Percentiles rank a stretch among this genome's conserved stretches.
These are phyloP conservation scores for Zea mays DNA, from an alignment of 176 grass and related monocot genomes.

Conservation along the genomic window Zm-B73-REFERENCE-NAM-5.0 NC_050096.1:39517501-39518000, in stretches of 20 bases:
- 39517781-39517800: constrained; percentile 43
- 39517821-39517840: constrained; percentile 38
- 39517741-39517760: constrained; percentile 76
- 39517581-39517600: too few relatives aligned
- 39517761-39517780: constrained; percentile 62
- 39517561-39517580: too few relatives aligned
- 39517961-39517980: constrained; percentile 78
- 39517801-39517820: constrained; percentile 59
- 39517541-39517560: too few relatives aligned
- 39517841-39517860: constrained; percentile 18
- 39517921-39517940: constrained; percentile 68
- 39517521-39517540: too few relatives aligned
- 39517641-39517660: constrained; percentile 55
- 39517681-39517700: constrained; percentile 12
- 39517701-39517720: neutral
- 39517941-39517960: constrained; percentile 87
- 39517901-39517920: constrained; percentile 42
- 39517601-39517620: too few relatives aligned
- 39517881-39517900: constrained; percentile 49
- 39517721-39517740: constrained; percentile 40
- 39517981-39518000: constrained; percentile 58
- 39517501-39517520: too few relatives aligned
- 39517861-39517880: constrained; percentile 54
- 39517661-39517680: constrained; percentile 15
- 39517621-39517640: neutral